Conservation (phyloP, 371 early-diverging fungal species). For the Rhizopus stolonifer region DNA sequence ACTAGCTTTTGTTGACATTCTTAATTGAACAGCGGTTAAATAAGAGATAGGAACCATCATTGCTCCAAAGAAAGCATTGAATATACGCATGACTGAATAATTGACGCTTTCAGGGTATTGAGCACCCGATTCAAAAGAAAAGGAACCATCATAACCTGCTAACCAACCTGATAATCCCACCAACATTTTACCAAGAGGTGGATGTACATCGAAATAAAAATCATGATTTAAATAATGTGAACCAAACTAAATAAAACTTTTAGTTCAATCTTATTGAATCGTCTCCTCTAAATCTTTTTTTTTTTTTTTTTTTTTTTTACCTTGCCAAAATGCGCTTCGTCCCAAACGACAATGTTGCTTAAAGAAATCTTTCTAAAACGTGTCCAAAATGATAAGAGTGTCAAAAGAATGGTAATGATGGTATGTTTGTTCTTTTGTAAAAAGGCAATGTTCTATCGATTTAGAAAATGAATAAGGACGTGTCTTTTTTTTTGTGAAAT, state of each 20-base stretch:
- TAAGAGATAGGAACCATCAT: conserved; percentile 94
- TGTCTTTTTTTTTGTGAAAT: too few species aligned
- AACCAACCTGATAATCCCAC: conserved; percentile 91
- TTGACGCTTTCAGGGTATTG: conserved; percentile 84
- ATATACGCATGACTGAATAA: conserved; percentile 92
- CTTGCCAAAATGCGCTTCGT: conserved; percentile 91
- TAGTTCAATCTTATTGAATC: too few species aligned
- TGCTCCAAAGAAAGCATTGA: conserved; percentile 91
- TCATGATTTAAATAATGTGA: conserved; percentile 90
- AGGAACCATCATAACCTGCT: conserved; percentile 89
- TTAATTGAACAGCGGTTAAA: conserved; percentile 81
- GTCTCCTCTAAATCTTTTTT: too few species aligned
- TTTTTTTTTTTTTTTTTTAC: conserved; percentile 20
- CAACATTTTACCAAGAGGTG: conserved; percentile 99
- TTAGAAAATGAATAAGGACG: background rate
- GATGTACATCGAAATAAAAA: conserved; percentile 99
- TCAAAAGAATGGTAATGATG: conserved; percentile 56
- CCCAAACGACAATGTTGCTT: conserved; percentile 83
- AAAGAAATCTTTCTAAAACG: conserved; percentile 79
- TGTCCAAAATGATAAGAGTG: conserved; percentile 72
- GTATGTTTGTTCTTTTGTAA: conserved; percentile 53
- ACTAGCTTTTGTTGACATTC: conserved; percentile 63
- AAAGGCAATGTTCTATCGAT: conserved; percentile 44
- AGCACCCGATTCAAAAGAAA: conserved; percentile 88
- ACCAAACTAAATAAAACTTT: conserved; percentile 73